These are phyloP conservation scores for Stagonosporopsis rhizophila DNA, from an alignment of 2,329 filamentous ascomycete species.

Conservation along the genomic window DNA sequence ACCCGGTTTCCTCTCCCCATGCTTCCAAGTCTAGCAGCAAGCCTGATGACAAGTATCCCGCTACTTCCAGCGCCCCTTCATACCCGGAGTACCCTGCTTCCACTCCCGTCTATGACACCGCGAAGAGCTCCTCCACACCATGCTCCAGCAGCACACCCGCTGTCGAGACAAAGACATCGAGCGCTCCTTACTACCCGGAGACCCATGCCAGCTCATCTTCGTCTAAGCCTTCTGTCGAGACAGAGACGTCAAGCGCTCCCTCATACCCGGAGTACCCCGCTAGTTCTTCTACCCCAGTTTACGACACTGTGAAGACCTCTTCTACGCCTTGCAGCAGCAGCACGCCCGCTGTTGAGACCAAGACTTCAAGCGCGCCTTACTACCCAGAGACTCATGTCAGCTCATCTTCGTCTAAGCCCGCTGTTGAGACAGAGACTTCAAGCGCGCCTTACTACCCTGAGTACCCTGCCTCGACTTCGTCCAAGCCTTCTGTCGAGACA, in stretches of 20 bases:
- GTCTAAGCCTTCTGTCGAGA: background rate
- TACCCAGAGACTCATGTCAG: conserved; percentile 5
- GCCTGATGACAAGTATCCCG: conserved; percentile 1
- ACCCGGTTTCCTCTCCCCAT: background rate
- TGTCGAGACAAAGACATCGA: conserved; percentile 15
- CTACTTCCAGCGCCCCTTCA: background rate
- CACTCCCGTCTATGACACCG: background rate
- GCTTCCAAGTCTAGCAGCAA: conserved; percentile 1
- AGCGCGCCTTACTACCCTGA: background rate
- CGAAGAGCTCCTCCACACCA: background rate
- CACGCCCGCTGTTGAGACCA: conserved; percentile 17
- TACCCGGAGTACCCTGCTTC: background rate
- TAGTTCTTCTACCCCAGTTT: conserved; percentile 6
- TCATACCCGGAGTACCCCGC: conserved; percentile 5
- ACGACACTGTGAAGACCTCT: background rate
- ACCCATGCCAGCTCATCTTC: background rate
- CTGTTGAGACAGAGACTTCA: conserved; percentile 2
- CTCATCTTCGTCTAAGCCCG: background rate
- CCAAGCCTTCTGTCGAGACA: background rate
- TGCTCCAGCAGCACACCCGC: conserved; percentile 3
- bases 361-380: conserved; percentile 9
- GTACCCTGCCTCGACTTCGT: background rate
- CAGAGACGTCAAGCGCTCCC: background rate
- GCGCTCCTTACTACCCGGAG: conserved; percentile 10
- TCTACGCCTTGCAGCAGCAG: conserved; percentile 5